These are phyloP conservation scores for Kazachstania africana DNA, from an alignment of 805 yeast species.

Conservation along the genomic window DNA sequence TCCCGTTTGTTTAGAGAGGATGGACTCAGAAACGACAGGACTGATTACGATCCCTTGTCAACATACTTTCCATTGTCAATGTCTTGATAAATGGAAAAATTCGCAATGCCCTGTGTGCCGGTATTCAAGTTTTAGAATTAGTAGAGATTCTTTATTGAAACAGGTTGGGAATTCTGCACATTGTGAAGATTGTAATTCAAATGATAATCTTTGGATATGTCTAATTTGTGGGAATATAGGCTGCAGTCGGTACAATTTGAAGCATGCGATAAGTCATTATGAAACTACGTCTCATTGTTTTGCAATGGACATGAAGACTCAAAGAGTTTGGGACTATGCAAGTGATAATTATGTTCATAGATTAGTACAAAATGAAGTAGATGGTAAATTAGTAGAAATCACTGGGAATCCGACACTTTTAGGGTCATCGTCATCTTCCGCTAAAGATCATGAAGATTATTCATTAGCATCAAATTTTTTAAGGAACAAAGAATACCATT, in stretches of 20 bases:
- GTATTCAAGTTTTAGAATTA: constrained; percentile 40
- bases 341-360: constrained; percentile 87
- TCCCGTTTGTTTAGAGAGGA: constrained; percentile 82
- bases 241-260: constrained; percentile 76
- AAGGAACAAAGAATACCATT: constrained; percentile 47
- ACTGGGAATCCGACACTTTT: constrained; percentile 17
- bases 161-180: constrained; percentile 19
- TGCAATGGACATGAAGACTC: constrained; percentile 77
- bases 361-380: constrained; percentile 69
- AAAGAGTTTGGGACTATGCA: constrained; percentile 90
- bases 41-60: constrained; percentile 82
- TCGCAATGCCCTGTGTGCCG: constrained; percentile 88
- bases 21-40: constrained; percentile 75
- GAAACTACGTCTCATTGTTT: constrained; percentile 72
- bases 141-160: constrained; percentile 17
- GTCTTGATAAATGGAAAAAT: constrained; percentile 80
- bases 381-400: constrained; percentile 81
- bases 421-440: background rate
- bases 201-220: constrained; percentile 74
- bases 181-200: constrained; percentile 48
- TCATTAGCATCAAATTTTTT: constrained; percentile 10
- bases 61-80: constrained; percentile 85
- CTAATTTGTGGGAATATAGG: constrained; percentile 86
- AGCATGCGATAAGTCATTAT: constrained; percentile 79
- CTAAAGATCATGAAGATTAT: background rate